Evolutionary conservation across 495 filamentous ascomycete genomes (phyloP).

Genomic region (Evansstolkia leycettana): DNA sequence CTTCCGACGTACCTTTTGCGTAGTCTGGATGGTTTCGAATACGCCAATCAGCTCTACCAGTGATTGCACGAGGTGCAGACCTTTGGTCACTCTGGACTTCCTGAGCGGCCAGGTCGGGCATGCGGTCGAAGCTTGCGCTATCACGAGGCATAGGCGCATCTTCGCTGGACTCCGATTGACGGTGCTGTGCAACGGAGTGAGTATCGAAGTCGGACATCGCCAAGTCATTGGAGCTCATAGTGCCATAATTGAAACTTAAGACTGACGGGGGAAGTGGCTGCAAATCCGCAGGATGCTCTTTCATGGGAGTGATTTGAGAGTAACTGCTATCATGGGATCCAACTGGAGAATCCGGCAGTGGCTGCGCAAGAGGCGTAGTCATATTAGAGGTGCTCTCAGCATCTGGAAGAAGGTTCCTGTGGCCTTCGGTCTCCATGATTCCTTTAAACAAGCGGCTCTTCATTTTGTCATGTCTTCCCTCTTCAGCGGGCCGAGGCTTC

Average conservation of each 20-base stretch:
- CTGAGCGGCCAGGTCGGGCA: constrained; percentile 10
- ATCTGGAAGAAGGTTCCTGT: constrained; percentile 28
- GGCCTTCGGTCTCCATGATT: constrained; percentile 26
- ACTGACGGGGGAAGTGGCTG: constrained; percentile 34
- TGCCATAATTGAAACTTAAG: constrained; percentile 23
- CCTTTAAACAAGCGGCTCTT: constrained; percentile 33
- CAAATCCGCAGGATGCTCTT: constrained; percentile 22
- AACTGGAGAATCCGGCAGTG: constrained; percentile 39
- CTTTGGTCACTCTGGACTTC: constrained; percentile 23
- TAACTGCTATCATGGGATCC: constrained; percentile 20
- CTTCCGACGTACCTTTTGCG: constrained; percentile 18
- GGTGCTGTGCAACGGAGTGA: constrained; percentile 11
- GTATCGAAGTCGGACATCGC: constrained; percentile 19
- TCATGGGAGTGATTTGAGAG: constrained; percentile 18
- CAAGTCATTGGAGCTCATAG: constrained; percentile 21
- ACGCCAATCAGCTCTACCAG: constrained; percentile 31
- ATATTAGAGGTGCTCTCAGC: constrained; percentile 64
- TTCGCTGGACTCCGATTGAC: constrained; percentile 18
- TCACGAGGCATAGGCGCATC: constrained; percentile 7
- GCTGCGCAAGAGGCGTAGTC: constrained; percentile 64
- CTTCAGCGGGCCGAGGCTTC: constrained; percentile 15
- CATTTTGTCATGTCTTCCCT: constrained; percentile 26
- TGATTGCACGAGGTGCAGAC: constrained; percentile 33
- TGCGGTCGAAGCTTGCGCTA: constrained; percentile 10
- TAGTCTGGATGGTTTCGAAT: constrained; percentile 14